phyloP scores from a whole-genome alignment of 202 grass and related monocot species.

The Saccharum hybrid region DNA sequence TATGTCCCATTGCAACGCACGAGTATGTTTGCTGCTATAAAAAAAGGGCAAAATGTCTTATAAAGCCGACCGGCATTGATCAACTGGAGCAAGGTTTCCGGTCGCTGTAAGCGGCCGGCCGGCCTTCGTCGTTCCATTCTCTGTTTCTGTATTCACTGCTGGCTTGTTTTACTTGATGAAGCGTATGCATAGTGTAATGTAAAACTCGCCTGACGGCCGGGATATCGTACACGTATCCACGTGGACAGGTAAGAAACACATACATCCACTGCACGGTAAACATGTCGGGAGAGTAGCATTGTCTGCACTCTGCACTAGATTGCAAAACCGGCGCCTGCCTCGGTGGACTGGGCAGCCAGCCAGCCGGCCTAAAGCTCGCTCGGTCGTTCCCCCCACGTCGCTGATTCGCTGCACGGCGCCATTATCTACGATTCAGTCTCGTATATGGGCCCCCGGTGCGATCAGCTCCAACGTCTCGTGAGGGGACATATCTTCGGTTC shows the following conservation, averaged over 20 bases:
- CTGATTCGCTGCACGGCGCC: neutral
- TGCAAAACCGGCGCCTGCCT: neutral
- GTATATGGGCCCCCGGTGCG: neutral
- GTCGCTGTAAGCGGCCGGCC: neutral
- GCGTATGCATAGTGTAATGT: neutral
- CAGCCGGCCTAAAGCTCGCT: neutral
- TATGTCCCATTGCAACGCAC: too few species aligned
- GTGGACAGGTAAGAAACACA: too few species aligned
- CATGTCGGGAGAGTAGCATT: neutral
- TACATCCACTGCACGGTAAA: neutral
- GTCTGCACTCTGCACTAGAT: neutral
- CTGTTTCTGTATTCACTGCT: too few species aligned
- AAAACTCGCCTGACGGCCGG: neutral
- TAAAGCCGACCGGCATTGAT: too few species aligned
- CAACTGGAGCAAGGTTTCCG: too few species aligned
- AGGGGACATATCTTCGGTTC: neutral
- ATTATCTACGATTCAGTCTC: neutral
- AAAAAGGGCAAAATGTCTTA: too few species aligned
- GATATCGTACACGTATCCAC: too few species aligned
- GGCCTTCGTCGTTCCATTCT: neutral
- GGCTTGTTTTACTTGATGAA: neutral
- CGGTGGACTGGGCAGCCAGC: neutral
- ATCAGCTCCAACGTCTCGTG: neutral
- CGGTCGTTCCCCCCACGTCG: neutral
- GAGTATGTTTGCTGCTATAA: too few species aligned